Evolutionary conservation across 2,329 filamentous ascomycete species (phyloP).

Genomic region (Pseudohalonectria lignicola): DNA sequence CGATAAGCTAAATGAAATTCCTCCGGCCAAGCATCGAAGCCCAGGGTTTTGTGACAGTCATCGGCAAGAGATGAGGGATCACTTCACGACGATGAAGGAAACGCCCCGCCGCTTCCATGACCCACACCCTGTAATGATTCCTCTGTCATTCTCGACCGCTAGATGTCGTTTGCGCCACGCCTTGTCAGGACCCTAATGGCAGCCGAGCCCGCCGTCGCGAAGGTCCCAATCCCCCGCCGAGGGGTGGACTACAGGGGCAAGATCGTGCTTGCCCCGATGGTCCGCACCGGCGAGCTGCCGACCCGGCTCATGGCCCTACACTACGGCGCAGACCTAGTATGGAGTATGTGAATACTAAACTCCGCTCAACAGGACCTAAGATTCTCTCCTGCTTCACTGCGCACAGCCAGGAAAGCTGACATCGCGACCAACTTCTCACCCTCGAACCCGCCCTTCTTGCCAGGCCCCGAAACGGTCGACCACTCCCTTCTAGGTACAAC

Average conservation of each 20-base stretch:
- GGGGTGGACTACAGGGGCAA: slow-evolving; percentile 93
- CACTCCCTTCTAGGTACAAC: slow-evolving; percentile 80
- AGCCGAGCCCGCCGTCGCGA: slow-evolving; percentile 38
- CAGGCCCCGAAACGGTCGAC: slow-evolving; percentile 89
- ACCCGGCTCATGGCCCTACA: slow-evolving; percentile 79
- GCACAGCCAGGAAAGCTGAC: too few species aligned
- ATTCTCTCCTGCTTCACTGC: too few species aligned
- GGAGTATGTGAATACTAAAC: slow-evolving; percentile 55
- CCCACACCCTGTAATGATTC: too few species aligned
- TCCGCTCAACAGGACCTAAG: too few species aligned
- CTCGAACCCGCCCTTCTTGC: background rate
- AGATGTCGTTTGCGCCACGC: slow-evolving; percentile 3
- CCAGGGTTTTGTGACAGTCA: too few species aligned
- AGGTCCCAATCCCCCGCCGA: slow-evolving; percentile 73
- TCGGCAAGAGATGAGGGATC: too few species aligned
- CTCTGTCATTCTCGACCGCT: too few species aligned
- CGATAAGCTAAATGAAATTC: too few species aligned
- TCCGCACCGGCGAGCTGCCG: slow-evolving; percentile 90
- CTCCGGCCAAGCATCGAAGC: too few species aligned
- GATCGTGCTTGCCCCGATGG: slow-evolving; percentile 94
- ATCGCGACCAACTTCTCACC: background rate
- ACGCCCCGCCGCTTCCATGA: too few species aligned
- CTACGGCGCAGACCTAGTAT: slow-evolving; percentile 94
- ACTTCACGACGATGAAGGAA: too few species aligned
- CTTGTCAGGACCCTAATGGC: slow-evolving; percentile 44